phyloP scores from a whole-genome alignment of 2,329 filamentous ascomycete species.

The Zasmidium angulare region DNA sequence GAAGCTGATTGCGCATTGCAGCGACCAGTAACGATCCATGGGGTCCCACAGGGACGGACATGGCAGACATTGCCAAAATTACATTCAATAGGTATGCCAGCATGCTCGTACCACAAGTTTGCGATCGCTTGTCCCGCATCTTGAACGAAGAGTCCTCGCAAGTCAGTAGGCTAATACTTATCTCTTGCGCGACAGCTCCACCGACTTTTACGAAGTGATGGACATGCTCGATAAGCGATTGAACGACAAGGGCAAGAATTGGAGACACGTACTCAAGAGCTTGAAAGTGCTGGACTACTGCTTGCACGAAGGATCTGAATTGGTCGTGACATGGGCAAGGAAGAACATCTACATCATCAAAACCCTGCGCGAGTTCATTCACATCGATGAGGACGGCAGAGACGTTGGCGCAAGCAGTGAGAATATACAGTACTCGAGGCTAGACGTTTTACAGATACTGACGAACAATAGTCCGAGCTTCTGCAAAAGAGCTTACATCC shows the following conservation, averaged over 20 bases:
- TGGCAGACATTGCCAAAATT: slow-evolving; percentile 97
- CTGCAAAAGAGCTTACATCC: slow-evolving; percentile 91
- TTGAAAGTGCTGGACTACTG: slow-evolving; percentile 98
- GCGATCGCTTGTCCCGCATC: no score
- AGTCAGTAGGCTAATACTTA: slow-evolving; percentile 5
- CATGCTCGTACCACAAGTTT: no score
- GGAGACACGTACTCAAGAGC: slow-evolving; percentile 96
- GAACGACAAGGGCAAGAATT: slow-evolving; percentile 99
- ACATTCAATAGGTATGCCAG: slow-evolving; percentile 91
- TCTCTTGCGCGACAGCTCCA: slow-evolving; percentile 60
- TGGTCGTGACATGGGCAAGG: slow-evolving; percentile 95
- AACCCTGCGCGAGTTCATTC: slow-evolving; percentile 94
- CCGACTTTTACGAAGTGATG: slow-evolving; percentile 99
- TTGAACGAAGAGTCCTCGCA: no score
- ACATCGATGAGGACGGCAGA: slow-evolving; percentile 90
- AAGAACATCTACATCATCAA: slow-evolving; percentile 99
- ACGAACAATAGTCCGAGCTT: slow-evolving; percentile 75
- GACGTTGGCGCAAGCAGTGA: slow-evolving; percentile 96
- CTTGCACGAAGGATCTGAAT: slow-evolving; percentile 91
- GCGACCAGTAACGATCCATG: slow-evolving; percentile 98
- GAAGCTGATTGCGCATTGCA: slow-evolving; percentile 43
- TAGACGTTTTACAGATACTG: slow-evolving; percentile 18
- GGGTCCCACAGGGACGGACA: slow-evolving; percentile 96
- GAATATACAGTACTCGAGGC: slow-evolving; percentile 30
- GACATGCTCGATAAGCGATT: slow-evolving; percentile 98